These are phyloP conservation scores for Phylloboletellus chloephorus DNA, from an alignment of 1,284 basidiomycete species.

Conservation along the genomic window DNA sequence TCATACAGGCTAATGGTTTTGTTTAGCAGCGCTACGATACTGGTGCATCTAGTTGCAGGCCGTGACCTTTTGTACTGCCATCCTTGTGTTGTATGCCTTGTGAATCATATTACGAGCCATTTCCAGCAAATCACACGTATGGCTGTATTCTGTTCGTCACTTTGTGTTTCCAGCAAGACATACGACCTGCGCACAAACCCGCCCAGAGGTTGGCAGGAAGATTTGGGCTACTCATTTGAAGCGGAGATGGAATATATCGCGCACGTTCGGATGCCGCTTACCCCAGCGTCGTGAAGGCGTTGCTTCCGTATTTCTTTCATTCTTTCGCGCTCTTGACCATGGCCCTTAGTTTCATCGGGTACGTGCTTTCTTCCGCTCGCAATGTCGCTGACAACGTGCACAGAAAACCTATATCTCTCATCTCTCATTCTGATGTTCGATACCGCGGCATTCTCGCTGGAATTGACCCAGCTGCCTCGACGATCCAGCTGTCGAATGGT, in stretches of 20 bases:
- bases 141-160: no score
- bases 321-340: slow-evolving; percentile 34
- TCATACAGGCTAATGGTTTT: slow-evolving; percentile 2
- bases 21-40: slow-evolving; percentile 1
- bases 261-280: slow-evolving; percentile 5
- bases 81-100: slow-evolving; percentile 1
- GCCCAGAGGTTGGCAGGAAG: no score
- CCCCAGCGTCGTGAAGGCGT: slow-evolving; percentile 10
- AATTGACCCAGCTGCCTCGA: slow-evolving; percentile 78
- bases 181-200: no score
- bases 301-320: slow-evolving; percentile 19
- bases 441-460: slow-evolving; percentile 84
- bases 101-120: neutral
- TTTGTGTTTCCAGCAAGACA: no score
- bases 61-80: slow-evolving; percentile 8
- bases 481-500: slow-evolving; percentile 86
- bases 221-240: slow-evolving; percentile 16
- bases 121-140: no score
- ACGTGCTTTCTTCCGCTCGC: slow-evolving; percentile 11
- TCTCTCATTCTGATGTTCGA: slow-evolving; percentile 86
- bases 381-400: slow-evolving; percentile 7
- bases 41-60: slow-evolving; percentile 7
- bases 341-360: slow-evolving; percentile 74
- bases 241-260: slow-evolving; percentile 23
- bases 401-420: slow-evolving; percentile 85